These are phyloP conservation scores for Phialocephala sp. DNA, from an alignment of 2,329 filamentous ascomycete genomes.

Conservation along the genomic window DNA sequence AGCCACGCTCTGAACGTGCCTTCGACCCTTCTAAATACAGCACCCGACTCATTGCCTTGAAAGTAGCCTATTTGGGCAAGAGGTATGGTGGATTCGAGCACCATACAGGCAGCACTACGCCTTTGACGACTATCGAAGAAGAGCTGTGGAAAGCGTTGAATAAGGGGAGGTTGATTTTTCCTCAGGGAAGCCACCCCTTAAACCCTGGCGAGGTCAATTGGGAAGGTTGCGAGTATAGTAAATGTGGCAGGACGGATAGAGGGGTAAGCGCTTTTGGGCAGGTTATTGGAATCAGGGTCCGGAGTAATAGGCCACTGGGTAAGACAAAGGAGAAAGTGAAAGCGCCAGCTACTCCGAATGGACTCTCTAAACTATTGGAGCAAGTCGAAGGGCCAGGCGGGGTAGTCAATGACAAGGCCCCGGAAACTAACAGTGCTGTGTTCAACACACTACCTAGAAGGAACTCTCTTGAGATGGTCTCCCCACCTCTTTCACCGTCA, in stretches of 20 bases:
- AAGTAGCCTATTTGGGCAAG: constrained; percentile 91
- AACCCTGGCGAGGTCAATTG: constrained; percentile 70
- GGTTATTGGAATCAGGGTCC: constrained; percentile 82
- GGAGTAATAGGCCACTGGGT: constrained; percentile 74
- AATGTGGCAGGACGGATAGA: constrained; percentile 90
- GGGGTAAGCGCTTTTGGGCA: constrained; percentile 98
- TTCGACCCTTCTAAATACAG: constrained; percentile 82
- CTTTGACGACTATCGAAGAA: constrained; percentile 85
- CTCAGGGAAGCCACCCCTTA: constrained; percentile 51
- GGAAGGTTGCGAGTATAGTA: constrained; percentile 87
- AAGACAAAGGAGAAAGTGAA: constrained; percentile 37
- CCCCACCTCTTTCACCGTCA: constrained; percentile 37
- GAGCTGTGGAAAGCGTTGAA: constrained; percentile 90
- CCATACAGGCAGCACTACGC: constrained; percentile 70
- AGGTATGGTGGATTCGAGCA: constrained; percentile 94
- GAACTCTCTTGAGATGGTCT: constrained; percentile 35
- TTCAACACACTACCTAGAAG: constrained; percentile 38
- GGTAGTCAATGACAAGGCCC: not conserved
- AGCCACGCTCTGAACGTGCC: constrained; percentile 36
- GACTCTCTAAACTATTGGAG: not conserved
- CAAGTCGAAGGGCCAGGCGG: not conserved
- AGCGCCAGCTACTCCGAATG: constrained; percentile 10
- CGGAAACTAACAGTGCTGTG: constrained; percentile 2
- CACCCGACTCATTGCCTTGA: constrained; percentile 85
- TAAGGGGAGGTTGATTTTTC: constrained; percentile 81